These are phyloP conservation scores for Leccinum subtestaceum DNA, from an alignment of 768 basidiomycete species.

Conservation along the genomic window DNA sequence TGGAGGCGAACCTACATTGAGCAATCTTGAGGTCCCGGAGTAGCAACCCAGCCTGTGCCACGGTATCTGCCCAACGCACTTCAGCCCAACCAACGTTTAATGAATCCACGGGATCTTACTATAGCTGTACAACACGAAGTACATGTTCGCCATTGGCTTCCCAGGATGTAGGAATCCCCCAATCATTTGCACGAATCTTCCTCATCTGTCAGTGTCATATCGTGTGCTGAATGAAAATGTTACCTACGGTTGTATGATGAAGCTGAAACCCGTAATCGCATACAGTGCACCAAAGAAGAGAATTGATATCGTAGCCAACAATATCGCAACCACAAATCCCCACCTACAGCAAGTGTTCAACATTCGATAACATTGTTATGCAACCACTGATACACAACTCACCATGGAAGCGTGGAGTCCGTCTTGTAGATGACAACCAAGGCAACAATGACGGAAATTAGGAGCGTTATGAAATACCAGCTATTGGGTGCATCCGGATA, in stretches of 20 bases:
- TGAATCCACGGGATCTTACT: conserved; percentile 29
- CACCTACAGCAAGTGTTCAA: conserved; percentile 26
- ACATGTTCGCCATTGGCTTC: conserved; percentile 46
- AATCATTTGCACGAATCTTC: conserved; percentile 38
- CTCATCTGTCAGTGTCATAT: not conserved
- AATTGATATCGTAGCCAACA: conserved; percentile 50
- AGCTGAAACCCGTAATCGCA: conserved; percentile 42
- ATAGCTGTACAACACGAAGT: conserved; percentile 44
- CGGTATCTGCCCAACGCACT: conserved; percentile 41
- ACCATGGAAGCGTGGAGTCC: conserved; percentile 55
- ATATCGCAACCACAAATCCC: conserved; percentile 49
- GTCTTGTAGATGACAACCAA: conserved; percentile 54
- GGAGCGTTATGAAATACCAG: conserved; percentile 32
- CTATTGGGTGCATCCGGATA: conserved; percentile 36
- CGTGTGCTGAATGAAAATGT: not conserved
- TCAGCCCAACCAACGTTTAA: conserved; percentile 41
- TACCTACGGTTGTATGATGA: conserved; percentile 27
- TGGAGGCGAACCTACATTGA: conserved; percentile 18
- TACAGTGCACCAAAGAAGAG: conserved; percentile 55
- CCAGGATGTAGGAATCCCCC: conserved; percentile 36
- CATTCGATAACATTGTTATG: not conserved
- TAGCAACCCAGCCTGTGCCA: conserved; percentile 48
- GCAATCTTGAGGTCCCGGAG: conserved; percentile 55
- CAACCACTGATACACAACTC: not conserved
- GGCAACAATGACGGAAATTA: conserved; percentile 43